Conservation (phyloP, 306 rosid genomes). For the Abrus pulchellus region DNA sequence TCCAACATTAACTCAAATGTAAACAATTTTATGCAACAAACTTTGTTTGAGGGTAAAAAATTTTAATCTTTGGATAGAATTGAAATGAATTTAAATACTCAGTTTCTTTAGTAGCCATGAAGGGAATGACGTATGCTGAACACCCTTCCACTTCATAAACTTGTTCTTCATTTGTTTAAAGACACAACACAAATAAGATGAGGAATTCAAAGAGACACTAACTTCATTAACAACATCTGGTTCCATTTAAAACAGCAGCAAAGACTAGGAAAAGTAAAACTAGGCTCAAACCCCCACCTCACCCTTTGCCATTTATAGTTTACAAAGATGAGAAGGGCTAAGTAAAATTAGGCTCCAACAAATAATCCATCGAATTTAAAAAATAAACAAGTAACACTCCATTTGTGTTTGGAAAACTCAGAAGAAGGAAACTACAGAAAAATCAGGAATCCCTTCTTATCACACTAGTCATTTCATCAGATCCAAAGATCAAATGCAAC, state of each 20-base stretch:
- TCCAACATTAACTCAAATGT: slow-evolving; percentile 35
- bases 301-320: not conserved
- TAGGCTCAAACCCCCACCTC: not conserved
- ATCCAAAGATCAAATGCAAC: slow-evolving; percentile 51
- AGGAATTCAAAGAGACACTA: not conserved
- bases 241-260: slow-evolving; percentile 10
- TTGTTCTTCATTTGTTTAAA: slow-evolving; percentile 1
- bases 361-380: not conserved
- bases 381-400: slow-evolving; percentile 12
- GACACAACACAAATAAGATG: slow-evolving; percentile 15
- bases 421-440: slow-evolving; percentile 34
- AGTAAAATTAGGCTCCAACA: not conserved
- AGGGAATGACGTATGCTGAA: slow-evolving; percentile 26
- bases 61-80: not conserved
- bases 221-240: not conserved
- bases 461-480: slow-evolving; percentile 33
- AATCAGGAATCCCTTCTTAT: not conserved
- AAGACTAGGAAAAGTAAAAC: not conserved
- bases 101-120: slow-evolving; percentile 17
- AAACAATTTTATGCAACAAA: slow-evolving; percentile 25
- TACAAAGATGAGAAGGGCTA: not conserved
- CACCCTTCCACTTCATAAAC: slow-evolving; percentile 28
- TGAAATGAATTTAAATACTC: slow-evolving; percentile 22
- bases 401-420: slow-evolving; percentile 14
- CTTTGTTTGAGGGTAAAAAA: not conserved